Percentiles rank a stretch among this genome's conserved stretches.
Evolutionary conservation across 2,329 filamentous ascomycete species (phyloP).

Genomic region (Pleomassaria siparia): DNA sequence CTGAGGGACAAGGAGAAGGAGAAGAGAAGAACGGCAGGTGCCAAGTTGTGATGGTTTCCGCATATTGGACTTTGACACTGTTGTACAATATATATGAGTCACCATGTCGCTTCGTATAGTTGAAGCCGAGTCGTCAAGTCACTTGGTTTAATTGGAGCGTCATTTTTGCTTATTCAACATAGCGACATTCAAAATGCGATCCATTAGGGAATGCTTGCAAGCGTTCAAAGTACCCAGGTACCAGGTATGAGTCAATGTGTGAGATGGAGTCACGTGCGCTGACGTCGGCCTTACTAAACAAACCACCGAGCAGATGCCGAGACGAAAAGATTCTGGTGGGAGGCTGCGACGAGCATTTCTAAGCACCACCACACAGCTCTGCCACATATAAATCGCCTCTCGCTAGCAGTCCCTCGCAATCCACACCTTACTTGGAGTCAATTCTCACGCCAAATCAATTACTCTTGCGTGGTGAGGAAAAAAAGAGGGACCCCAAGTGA

Average conservation of each 20-base stretch:
- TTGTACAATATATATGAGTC: background rate
- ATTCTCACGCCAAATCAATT: too few relatives aligned
- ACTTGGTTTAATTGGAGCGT: too few relatives aligned
- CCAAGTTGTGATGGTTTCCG: slow-evolving; percentile 43
- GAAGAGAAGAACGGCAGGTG: slow-evolving; percentile 28
- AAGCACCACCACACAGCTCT: slow-evolving; percentile 26
- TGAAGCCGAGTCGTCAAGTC: too few relatives aligned
- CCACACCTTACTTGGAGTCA: background rate
- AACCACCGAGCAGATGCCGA: slow-evolving; percentile 24
- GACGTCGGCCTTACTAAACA: slow-evolving; percentile 29
- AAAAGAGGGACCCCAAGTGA: background rate
- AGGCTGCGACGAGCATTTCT: slow-evolving; percentile 32
- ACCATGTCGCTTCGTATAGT: background rate
- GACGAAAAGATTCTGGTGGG: slow-evolving; percentile 36
- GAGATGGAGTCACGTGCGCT: slow-evolving; percentile 14
- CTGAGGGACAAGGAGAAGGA: slow-evolving; percentile 46
- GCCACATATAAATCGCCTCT: slow-evolving; percentile 15
- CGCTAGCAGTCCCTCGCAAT: background rate
- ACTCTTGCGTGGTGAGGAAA: too few relatives aligned
- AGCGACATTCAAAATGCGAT: too few relatives aligned
- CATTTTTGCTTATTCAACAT: background rate
- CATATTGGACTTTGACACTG: background rate
- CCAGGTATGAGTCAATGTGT: background rate
- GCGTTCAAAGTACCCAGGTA: too few relatives aligned
- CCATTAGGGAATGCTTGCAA: background rate